Evolutionary conservation across 352 stramenopile species (phyloP), one percentile per base, ranked within the genome.

Genomic region (Blastocystis sp.): DNA sequence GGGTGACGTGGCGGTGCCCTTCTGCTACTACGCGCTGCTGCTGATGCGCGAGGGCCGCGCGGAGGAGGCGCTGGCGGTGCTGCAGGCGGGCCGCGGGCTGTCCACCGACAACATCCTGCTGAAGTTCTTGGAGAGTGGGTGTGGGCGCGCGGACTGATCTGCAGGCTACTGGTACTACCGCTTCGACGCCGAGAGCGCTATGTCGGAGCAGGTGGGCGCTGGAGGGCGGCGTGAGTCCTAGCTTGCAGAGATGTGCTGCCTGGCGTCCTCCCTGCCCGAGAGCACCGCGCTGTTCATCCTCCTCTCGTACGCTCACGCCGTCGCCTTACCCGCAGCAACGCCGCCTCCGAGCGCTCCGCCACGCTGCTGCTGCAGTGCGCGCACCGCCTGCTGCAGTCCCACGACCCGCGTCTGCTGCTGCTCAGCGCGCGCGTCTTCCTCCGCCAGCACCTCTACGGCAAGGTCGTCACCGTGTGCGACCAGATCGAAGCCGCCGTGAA

Each of bases 231-330:
- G 48, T 56, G 48, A 56, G 5, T 14, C 48, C 5, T 56, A 76
- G 52, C 66, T 76, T 3, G 66, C 66, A 34, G 66, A 76, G 52
- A 76, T 28, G 19, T 76, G 66, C 53, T 76, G n/a, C 28, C 28
- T 76, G 10, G 48, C 66, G n/a, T 40, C 66, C 40, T 41, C 48
- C 34, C 23, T 53, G n/a, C 66, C 38, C 1, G 66, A 76, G 21
- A 76, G 66, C 21, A 17, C 41, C 38, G 5, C 66, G 41, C 66
- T 76, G 3, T 76, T 76, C 21, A 28, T 45, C 23, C 48, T 76
- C 1, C 38, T 76, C 28, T 41, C 66, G 66, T 76, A 38, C n/a
- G 9, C 38, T 28, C 53, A 4, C 5, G 2, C 52, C 48, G 2
- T 5, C 66, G 48, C 38, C 41, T 76, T 48, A 11, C 1, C 21